Conservation (phyloP, 2,329 filamentous ascomycete species). For the Periglandula ipomoeae region DNA sequence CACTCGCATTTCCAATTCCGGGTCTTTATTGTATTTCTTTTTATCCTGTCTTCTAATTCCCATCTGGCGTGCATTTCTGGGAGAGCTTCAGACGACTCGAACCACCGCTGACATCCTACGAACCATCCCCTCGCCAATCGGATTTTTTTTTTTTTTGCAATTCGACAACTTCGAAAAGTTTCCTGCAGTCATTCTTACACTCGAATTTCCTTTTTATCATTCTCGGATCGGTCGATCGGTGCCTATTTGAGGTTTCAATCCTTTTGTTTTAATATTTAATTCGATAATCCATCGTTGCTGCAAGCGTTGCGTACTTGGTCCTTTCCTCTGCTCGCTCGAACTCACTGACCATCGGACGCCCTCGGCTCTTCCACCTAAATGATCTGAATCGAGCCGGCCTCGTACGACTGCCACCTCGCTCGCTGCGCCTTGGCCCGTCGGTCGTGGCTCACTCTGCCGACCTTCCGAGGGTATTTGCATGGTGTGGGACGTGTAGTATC, state of each 20-base stretch:
- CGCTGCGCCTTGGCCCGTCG: neutral
- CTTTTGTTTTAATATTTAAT: slow-evolving; percentile 11
- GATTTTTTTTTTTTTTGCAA: neutral
- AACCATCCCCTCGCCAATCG: neutral
- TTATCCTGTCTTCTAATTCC: neutral
- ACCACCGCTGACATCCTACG: neutral
- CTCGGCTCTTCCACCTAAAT: neutral
- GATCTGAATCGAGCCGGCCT: slow-evolving; percentile 4
- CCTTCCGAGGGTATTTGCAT: neutral
- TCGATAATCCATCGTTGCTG: slow-evolving; percentile 2
- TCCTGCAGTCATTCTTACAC: slow-evolving; percentile 1
- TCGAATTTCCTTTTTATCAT: slow-evolving; percentile 8
- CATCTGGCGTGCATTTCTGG: slow-evolving; percentile 3
- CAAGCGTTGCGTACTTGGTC: neutral
- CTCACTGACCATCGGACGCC: neutral
- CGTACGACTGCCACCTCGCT: neutral
- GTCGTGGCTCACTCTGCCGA: neutral
- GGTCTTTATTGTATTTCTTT: neutral
- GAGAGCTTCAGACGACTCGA: neutral
- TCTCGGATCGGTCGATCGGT: slow-evolving; percentile 1
- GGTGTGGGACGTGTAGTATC: slow-evolving; percentile 4
- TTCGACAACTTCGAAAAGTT: neutral
- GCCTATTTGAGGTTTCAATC: slow-evolving; percentile 2
- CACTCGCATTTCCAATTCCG: neutral
- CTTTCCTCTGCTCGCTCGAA: neutral